These are phyloP conservation scores for Dentipellis sp. DNA, from an alignment of 768 basidiomycete genomes.

Conservation along the genomic window DNA sequence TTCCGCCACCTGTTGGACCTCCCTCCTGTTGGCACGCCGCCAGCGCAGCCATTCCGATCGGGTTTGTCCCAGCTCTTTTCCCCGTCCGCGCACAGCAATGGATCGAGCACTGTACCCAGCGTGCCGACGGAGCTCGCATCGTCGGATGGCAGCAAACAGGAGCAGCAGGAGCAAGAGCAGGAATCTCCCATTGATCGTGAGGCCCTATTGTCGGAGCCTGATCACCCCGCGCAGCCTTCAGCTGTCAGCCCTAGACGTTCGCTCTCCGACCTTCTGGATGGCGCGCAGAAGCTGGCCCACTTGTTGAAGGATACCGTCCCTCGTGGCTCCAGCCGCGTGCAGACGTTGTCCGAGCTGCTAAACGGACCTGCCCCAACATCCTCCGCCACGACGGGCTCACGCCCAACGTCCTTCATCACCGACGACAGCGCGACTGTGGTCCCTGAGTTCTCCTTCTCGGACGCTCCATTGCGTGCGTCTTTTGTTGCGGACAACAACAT, in stretches of 20 bases:
- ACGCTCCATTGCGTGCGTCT: constrained; percentile 35
- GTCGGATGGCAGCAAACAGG: background rate
- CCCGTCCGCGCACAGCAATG: background rate
- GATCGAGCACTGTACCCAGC: background rate
- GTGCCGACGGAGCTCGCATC: background rate
- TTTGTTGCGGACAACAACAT: constrained; percentile 65
- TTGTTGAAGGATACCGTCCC: background rate
- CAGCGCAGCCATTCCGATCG: background rate
- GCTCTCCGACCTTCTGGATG: background rate
- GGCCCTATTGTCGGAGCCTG: constrained; percentile 7
- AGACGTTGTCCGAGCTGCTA: background rate
- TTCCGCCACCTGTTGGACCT: constrained; percentile 15
- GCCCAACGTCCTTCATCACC: background rate
- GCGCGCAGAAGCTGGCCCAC: background rate
- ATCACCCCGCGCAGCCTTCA: background rate
- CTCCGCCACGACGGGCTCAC: background rate
- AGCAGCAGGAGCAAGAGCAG: background rate
- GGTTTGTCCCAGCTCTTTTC: background rate
- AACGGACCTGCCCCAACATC: background rate
- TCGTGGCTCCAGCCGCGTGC: background rate
- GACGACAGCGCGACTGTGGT: background rate
- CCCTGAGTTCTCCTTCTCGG: constrained; percentile 1
- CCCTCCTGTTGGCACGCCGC: constrained; percentile 6
- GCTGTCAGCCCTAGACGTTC: background rate
- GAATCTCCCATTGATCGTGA: constrained; percentile 4